Base-by-base conservation (phyloP, 192 early-diverging fungal species). In the Phycomyces nitens region DNA sequence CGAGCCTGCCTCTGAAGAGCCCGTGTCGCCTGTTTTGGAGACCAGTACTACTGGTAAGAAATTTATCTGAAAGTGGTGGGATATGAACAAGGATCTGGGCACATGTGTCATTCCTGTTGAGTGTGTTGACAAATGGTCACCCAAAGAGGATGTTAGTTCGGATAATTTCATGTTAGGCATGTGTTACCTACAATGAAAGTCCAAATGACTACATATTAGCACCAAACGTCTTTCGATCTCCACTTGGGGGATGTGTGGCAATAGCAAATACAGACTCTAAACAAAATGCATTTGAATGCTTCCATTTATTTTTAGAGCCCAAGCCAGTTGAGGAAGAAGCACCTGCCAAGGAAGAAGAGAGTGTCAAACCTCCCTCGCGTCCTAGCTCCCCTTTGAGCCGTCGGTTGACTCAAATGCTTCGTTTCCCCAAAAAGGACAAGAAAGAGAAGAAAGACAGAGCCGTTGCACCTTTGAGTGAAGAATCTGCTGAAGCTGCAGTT, bases 341-440 rank as follows among this genome's bases (percentile, higher is more conserved):
- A 21, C 62, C 56, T 15, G 56, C n/a, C 14, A 57, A 6, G 21
- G 66, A 21, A 26, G 58, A 53, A 18, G 27, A 55, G 41, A 44
- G 15, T 24, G 8, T 9, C 0, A 69, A 69, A 44, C 57, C 65
- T 39, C 26, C 27, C 23, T 41, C 68, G 57, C 68, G 68, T 42
- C 29, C 68, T 41, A 49, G 60, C 2, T 69, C 68, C 12, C 68
- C 68, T 24, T 57, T 69, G 5, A 60, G 68, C 12, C 68, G 68
- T 53, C 60, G 68, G 50, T 20, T 69, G 21, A 69, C 68, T n/a
- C 68, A 69, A 52, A 69, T 62, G 54, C 20, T 69, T 24, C 60
- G 61, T n/a, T 69, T 63, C 43, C 22, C 53, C 23, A 56, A 40
- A 18, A 69, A 69, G 53, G 53, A 68, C 23, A 49, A 43, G 42